These are phyloP conservation scores for Trifolium subterraneum DNA, from an alignment of 306 rosid genomes.

Conservation along the genomic window DNA sequence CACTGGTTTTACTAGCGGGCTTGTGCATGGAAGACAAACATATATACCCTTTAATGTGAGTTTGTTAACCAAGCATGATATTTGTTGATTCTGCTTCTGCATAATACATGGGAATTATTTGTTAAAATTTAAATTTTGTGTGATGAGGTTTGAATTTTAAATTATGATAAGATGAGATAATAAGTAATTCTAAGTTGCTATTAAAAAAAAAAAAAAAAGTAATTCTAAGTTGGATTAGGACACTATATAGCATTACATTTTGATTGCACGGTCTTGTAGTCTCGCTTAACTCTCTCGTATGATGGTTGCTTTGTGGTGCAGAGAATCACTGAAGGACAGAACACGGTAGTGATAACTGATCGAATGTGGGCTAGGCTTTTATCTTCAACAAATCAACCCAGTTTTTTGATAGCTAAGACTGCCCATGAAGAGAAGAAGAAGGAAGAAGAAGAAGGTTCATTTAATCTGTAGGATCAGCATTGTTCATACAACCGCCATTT, in stretches of 20 bases:
- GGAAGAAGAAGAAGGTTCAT: constrained; percentile 42
- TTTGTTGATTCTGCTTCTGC: constrained; percentile 34
- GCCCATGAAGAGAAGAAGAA: constrained; percentile 57
- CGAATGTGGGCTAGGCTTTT: constrained; percentile 99
- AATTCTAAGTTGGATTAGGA: constrained; percentile 2
- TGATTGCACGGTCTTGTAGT: neutral
- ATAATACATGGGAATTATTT: neutral
- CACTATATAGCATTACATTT: constrained; percentile 9
- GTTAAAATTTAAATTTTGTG: neutral
- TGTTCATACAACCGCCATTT: constrained; percentile 40
- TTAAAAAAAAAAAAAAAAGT: no score
- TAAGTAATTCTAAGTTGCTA: neutral
- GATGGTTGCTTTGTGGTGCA: constrained; percentile 45
- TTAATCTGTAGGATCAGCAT: constrained; percentile 22
- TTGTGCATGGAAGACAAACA: constrained; percentile 89
- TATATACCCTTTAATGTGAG: constrained; percentile 89
- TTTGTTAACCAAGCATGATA: constrained; percentile 35
- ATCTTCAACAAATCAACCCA: constrained; percentile 92
- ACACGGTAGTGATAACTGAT: constrained; percentile 86
- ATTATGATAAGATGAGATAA: constrained; percentile 25
- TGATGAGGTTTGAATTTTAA: neutral
- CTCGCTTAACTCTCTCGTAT: neutral
- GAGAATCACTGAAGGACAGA: constrained; percentile 79
- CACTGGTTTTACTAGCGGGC: constrained; percentile 79
- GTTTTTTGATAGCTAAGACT: constrained; percentile 61